Base-by-base conservation (phyloP, 208 protist species). In the Endotrypanum monterogeii region DNA sequence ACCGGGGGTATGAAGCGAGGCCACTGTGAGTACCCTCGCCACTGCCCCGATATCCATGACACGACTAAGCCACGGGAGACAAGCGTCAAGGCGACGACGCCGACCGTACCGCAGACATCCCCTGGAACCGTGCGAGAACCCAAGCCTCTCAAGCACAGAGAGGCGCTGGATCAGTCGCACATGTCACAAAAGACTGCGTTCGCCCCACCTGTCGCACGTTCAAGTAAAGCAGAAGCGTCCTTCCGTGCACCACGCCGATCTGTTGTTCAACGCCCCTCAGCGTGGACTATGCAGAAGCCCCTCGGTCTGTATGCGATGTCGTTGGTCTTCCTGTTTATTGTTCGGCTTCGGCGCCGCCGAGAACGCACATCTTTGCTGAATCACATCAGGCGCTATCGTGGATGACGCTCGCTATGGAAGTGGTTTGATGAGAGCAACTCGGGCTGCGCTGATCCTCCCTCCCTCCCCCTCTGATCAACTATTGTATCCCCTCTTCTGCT, bases 281-380 rank as follows among this genome's bases (percentile, higher is more conserved):
- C 67, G 23, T 60, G 67, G 52, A 28, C 46, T 20, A 44, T 39
- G 67, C 52, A 48, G 32, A 46, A 16, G 18, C n/a, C 41, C 16
- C 28, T 5, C 37, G 56, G 28, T 5, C 48, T 71, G 18, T 48
- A 20, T 37, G 67, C 46, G 28, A 8, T 39, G 67, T 50, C 48
- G 20, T 37, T 55, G 50, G 67, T 20, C 6, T 41, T 78, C n/a
- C 32, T 67, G 14, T 78, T 78, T 61, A 57, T 57, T 20, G 57
- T 61, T 16, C 57, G 67, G 30, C 74, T 78, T 7, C 30, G 74
- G 25, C 52, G 74, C 9, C 67, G 74, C 50, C 9, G 63, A 57
- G 52, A 72, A 23, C 61, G 55, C 56, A 52, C 75, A 25, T 50
- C 8, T 55, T 51, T 79, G 3, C 57, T 69, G 68, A 11, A 23